Evolutionary conservation across 2,329 filamentous ascomycete species (phyloP).

Genomic region (Aplosporella prunicola): DNA sequence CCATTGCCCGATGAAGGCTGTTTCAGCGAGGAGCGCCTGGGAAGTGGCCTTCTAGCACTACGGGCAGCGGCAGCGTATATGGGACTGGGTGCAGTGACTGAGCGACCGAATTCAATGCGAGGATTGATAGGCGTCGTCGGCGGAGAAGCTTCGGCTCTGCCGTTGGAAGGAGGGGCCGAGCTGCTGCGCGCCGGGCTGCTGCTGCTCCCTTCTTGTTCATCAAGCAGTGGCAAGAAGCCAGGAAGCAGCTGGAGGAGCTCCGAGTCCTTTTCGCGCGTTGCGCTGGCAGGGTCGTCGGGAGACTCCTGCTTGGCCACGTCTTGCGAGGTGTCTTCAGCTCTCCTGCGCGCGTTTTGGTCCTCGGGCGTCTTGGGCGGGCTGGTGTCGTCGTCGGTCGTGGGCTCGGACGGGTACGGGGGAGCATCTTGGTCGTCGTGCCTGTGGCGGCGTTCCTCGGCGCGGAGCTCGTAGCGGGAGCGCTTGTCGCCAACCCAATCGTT

Average conservation of each 20-base stretch:
- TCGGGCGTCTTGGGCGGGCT: constrained; percentile 10
- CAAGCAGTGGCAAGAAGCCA: constrained; percentile 10
- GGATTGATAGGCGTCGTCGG: constrained; percentile 3
- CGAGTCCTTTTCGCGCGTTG: constrained; percentile 7
- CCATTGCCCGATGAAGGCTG: constrained; percentile 6
- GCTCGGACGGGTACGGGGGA: not conserved
- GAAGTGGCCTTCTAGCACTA: not conserved
- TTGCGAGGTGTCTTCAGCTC: constrained; percentile 6
- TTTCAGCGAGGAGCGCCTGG: constrained; percentile 9
- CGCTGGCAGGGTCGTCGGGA: not conserved
- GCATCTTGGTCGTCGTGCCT: constrained; percentile 4
- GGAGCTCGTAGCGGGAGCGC: constrained; percentile 7
- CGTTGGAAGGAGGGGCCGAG: constrained; percentile 8
- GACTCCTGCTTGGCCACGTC: constrained; percentile 5
- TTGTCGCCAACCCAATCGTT: constrained; percentile 11
- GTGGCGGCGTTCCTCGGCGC: constrained; percentile 8
- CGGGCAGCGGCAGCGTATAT: constrained; percentile 1
- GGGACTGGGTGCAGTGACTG: constrained; percentile 6
- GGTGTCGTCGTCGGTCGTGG: constrained; percentile 6
- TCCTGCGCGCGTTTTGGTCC: constrained; percentile 6
- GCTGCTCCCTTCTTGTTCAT: constrained; percentile 6
- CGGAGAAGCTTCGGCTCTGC: not conserved
- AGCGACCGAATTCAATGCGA: constrained; percentile 5
- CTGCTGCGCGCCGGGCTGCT: not conserved
- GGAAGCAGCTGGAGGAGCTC: constrained; percentile 9